These are phyloP conservation scores for Stramenopiles sp. DNA, from an alignment of 352 stramenopile species.

Conservation along the genomic window DNA sequence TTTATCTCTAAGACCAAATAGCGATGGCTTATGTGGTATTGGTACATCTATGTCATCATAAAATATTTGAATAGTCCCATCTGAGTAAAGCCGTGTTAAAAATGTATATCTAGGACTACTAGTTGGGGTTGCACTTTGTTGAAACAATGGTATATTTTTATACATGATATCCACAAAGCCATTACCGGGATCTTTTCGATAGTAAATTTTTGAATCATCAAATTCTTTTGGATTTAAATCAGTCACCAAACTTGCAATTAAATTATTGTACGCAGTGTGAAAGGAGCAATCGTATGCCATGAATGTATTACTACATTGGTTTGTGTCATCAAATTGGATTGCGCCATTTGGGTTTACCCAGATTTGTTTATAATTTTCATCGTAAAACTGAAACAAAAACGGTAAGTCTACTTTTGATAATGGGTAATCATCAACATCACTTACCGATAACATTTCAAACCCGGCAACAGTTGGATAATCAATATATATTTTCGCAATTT, in stretches of 20 bases:
- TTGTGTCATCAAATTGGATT: background rate
- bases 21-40: background rate
- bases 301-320: background rate
- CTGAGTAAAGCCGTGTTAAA: background rate
- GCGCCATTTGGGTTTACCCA: constrained; percentile 4
- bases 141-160: background rate
- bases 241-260: background rate
- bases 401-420: background rate
- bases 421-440: background rate
- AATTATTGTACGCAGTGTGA: background rate
- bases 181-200: background rate
- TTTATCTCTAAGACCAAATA: background rate
- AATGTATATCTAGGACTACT: background rate
- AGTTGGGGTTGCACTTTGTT: background rate
- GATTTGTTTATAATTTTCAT: background rate
- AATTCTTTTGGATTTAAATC: constrained; percentile 5
- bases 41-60: background rate
- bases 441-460: background rate
- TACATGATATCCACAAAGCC: background rate
- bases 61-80: constrained; percentile 1
- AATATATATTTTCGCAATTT: background rate
- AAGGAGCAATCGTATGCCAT: background rate
- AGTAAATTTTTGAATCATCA: background rate
- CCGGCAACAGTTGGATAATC: background rate
- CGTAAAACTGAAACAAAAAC: background rate